phyloP scores from a whole-genome alignment of 129 eudicot genomes.

The Tagetes erecta region DNA sequence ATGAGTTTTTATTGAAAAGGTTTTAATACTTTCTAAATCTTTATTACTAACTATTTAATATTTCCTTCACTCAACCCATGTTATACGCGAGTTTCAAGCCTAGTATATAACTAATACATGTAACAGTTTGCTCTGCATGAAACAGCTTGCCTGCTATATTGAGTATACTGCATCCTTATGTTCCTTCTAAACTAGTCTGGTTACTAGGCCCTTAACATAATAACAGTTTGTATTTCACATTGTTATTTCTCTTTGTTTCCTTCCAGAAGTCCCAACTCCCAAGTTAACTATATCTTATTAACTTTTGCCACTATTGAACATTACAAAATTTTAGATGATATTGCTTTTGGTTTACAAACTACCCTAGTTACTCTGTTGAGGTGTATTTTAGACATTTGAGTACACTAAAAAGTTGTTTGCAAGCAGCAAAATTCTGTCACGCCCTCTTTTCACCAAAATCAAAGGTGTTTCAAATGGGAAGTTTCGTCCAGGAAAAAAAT shows the following conservation, averaged over 20 bases:
- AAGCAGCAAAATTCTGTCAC: not conserved
- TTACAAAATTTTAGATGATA: conserved; percentile 2
- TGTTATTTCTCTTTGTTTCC: not conserved
- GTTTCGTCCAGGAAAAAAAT: not conserved
- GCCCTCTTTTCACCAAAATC: not conserved
- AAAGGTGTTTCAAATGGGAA: not conserved
- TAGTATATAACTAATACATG: not conserved
- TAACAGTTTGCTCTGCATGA: not conserved
- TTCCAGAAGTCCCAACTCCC: not conserved
- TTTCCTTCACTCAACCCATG: too few relatives aligned
- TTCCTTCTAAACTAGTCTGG: not conserved
- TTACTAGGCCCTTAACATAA: not conserved
- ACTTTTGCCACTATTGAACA: not conserved
- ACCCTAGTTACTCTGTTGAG: not conserved
- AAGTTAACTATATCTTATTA: not conserved
- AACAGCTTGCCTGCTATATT: not conserved
- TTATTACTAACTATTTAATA: too few relatives aligned
- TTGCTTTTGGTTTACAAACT: conserved; percentile 13
- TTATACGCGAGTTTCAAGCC: too few relatives aligned
- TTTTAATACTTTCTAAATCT: too few relatives aligned
- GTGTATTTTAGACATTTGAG: not conserved
- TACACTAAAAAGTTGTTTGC: not conserved
- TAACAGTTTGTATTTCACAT: not conserved
- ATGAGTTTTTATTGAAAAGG: too few relatives aligned
- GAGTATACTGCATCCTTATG: not conserved